phyloP scores from a whole-genome alignment of 768 basidiomycete species.

The Amanita pallidorosea region DNA sequence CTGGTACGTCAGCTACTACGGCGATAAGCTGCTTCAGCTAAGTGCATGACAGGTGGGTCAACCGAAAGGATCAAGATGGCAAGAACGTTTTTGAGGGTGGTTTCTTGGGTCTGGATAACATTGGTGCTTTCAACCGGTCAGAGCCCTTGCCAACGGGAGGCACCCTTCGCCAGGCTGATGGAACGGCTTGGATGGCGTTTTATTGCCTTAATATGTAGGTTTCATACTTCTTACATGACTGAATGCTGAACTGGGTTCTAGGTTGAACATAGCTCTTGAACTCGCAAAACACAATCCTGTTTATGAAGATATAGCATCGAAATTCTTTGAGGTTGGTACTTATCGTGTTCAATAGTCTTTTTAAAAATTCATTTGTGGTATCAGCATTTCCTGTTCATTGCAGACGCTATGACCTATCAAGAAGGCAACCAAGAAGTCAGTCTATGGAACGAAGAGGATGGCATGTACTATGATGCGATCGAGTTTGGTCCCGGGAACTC shows the following conservation, averaged over 20 bases:
- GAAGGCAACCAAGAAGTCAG: conserved; percentile 69
- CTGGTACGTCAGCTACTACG: conserved; percentile 39
- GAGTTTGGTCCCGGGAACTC: conserved; percentile 72
- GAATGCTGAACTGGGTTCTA: conserved; percentile 17
- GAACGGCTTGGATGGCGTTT: conserved; percentile 99
- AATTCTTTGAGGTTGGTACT: conserved; percentile 73
- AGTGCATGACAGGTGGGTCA: conserved; percentile 72
- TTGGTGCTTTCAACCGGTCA: conserved; percentile 95
- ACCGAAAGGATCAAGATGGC: conserved; percentile 91
- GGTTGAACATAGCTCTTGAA: conserved; percentile 95
- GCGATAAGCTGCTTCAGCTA: not conserved
- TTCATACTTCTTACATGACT: not conserved
- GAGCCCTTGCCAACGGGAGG: conserved; percentile 96
- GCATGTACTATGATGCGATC: conserved; percentile 98
- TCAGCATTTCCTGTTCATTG: conserved; percentile 95
- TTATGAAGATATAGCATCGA: conserved; percentile 98
- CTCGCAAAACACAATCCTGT: conserved; percentile 95
- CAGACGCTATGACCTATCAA: conserved; percentile 95
- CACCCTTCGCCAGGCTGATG: conserved; percentile 89
- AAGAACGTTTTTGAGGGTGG: conserved; percentile 98
- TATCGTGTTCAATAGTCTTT: not conserved
- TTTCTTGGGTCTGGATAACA: conserved; percentile 96
- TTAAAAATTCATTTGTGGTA: not conserved
- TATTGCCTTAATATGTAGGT: conserved; percentile 91
- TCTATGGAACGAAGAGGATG: conserved; percentile 94